A percentile compares a stretch with the other conserved stretches of the same genome.
Conservation (phyloP, 108 stramenopile genomes). For the Cyclotella baltica region DNA sequence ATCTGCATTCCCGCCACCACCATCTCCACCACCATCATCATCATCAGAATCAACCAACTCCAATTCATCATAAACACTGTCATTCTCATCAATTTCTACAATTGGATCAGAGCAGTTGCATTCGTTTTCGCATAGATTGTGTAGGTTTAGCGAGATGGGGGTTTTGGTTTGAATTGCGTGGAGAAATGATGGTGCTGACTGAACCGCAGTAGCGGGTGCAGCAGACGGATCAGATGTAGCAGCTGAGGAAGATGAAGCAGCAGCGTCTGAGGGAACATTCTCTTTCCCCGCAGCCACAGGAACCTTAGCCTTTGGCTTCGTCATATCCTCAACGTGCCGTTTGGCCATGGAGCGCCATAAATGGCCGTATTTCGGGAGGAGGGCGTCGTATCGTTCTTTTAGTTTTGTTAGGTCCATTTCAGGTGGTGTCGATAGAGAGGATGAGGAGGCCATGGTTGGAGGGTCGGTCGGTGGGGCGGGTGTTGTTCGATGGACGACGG, state of each 20-base stretch:
- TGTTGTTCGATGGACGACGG: neutral
- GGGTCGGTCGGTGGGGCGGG: neutral
- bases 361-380: conserved; percentile 62
- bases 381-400: conserved; percentile 39
- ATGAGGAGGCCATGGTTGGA: no score
- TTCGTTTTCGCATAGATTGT: conserved; percentile 40
- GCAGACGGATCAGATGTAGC: neutral
- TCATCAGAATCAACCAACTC: conserved; percentile 18
- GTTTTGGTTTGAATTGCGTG: conserved; percentile 39
- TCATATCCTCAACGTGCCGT: conserved; percentile 2
- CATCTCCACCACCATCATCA: neutral
- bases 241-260: no score
- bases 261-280: neutral
- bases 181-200: conserved; percentile 29
- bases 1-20: neutral
- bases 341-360: conserved; percentile 61
- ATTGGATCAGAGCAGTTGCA: conserved; percentile 54
- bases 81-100: conserved; percentile 49
- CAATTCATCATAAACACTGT: conserved; percentile 25
- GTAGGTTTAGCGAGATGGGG: conserved; percentile 26
- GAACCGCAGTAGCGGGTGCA: neutral
- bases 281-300: neutral
- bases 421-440: neutral
- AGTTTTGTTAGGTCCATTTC: neutral
- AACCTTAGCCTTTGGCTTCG: neutral